phyloP scores from a whole-genome alignment of 2,329 filamentous ascomycete genomes.

The Exophiala xenobiotica region DNA sequence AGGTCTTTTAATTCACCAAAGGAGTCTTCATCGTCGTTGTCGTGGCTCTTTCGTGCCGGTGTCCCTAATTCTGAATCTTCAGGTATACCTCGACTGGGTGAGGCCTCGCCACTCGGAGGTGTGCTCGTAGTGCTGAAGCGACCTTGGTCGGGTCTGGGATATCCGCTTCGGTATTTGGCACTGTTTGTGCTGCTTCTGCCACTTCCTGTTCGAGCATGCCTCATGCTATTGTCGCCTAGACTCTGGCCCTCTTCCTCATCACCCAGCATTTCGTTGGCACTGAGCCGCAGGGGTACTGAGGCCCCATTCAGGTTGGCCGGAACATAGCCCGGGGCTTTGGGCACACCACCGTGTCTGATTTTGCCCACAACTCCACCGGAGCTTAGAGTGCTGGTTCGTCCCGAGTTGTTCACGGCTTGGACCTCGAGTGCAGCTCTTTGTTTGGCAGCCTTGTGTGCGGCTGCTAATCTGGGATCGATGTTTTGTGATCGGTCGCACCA shows the following conservation, averaged over 20 bases:
- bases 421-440: slow-evolving; percentile 83
- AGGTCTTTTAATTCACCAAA: slow-evolving; percentile 58
- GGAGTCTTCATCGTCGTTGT: slow-evolving; percentile 45
- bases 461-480: slow-evolving; percentile 80
- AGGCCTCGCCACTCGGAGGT: slow-evolving; percentile 44
- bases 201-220: slow-evolving; percentile 57
- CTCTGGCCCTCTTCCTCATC: slow-evolving; percentile 61
- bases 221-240: slow-evolving; percentile 34
- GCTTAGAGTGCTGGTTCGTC: slow-evolving; percentile 63
- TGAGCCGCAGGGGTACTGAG: slow-evolving; percentile 85
- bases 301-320: slow-evolving; percentile 72
- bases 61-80: slow-evolving; percentile 42
- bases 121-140: slow-evolving; percentile 50
- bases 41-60: slow-evolving; percentile 33
- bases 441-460: slow-evolving; percentile 83
- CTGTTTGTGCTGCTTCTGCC: slow-evolving; percentile 58
- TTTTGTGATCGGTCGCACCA: slow-evolving; percentile 95
- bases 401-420: slow-evolving; percentile 57
- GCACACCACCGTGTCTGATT: slow-evolving; percentile 83
- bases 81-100: slow-evolving; percentile 38
- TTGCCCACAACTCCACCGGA: slow-evolving; percentile 63
- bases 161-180: slow-evolving; percentile 47
- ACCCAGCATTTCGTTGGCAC: slow-evolving; percentile 91
- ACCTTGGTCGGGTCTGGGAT: slow-evolving; percentile 38
- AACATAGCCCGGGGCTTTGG: slow-evolving; percentile 73